Percentiles rank a stretch among this genome's conserved stretches.
phyloP scores from a whole-genome alignment of 208 protist genomes.

The Histomonas meleagridis region DNA sequence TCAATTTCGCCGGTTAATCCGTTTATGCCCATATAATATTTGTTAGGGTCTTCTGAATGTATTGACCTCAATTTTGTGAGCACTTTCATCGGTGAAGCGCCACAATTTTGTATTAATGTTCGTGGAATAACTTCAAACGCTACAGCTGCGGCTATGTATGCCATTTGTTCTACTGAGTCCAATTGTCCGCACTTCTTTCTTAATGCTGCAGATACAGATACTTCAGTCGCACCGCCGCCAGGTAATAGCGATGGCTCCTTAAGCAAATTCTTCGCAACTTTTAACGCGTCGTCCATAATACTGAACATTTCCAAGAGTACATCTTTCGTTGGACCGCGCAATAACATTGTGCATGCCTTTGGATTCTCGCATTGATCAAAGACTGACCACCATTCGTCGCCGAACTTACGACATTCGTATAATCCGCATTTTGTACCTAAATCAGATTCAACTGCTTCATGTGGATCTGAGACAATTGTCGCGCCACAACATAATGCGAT shows the following conservation, averaged over 20 bases:
- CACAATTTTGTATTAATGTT: conserved; percentile 97
- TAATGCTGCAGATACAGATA: conserved; percentile 73
- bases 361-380: conserved; percentile 88
- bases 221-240: conserved; percentile 93
- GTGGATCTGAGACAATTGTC: conserved; percentile 84
- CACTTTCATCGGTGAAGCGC: conserved; percentile 83
- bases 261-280: conserved; percentile 92
- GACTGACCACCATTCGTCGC: conserved; percentile 86
- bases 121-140: conserved; percentile 69
- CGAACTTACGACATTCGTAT: conserved; percentile 78
- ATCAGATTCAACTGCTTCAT: conserved; percentile 87
- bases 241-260: conserved; percentile 82
- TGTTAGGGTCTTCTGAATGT: conserved; percentile 56
- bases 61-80: conserved; percentile 84
- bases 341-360: conserved; percentile 94
- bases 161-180: conserved; percentile 80
- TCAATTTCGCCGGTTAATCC: conserved; percentile 65
- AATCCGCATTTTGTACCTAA: conserved; percentile 82
- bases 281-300: conserved; percentile 95
- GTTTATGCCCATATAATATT: conserved; percentile 82
- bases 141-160: conserved; percentile 57
- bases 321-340: conserved; percentile 96
- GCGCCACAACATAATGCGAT: conserved; percentile 81
- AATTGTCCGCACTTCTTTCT: conserved; percentile 76
- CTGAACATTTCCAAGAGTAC: conserved; percentile 97